Evolutionary conservation across 345 rosid genomes (phyloP).

Genomic region (Psidium guajava): DNA sequence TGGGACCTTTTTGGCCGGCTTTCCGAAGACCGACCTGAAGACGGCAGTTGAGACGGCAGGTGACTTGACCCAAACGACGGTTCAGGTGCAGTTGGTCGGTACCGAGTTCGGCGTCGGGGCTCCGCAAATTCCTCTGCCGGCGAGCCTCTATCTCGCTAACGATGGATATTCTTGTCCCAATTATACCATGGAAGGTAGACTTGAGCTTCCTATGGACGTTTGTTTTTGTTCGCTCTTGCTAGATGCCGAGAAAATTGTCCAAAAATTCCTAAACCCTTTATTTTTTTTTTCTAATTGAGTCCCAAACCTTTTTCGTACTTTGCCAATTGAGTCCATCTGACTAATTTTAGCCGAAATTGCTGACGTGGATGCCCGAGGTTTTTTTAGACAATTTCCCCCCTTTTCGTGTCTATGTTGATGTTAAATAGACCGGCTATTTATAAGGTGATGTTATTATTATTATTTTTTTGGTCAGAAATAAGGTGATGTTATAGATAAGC

Average conservation of each 20-base stretch:
- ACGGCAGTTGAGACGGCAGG: conserved; percentile 44
- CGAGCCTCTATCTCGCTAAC: conserved; percentile 18
- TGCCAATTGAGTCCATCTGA: too few species aligned
- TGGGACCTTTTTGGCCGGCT: conserved; percentile 30
- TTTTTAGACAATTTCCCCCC: background rate
- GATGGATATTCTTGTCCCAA: conserved; percentile 37
- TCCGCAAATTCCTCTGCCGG: conserved; percentile 22
- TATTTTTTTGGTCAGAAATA: too few species aligned
- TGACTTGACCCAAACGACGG: conserved; percentile 18
- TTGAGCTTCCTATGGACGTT: background rate
- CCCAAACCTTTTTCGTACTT: too few species aligned
- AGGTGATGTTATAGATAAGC: background rate
- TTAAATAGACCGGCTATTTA: background rate
- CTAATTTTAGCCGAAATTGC: too few species aligned
- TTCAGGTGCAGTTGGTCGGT: conserved; percentile 21
- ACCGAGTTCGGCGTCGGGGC: conserved; percentile 23
- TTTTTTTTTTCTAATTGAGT: too few species aligned
- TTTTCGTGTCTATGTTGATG: background rate
- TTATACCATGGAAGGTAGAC: background rate
- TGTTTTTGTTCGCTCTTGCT: background rate
- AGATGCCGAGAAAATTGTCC: too few species aligned
- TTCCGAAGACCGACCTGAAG: conserved; percentile 26
- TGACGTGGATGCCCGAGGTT: too few species aligned
- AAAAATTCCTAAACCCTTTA: too few species aligned
- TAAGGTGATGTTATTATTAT: background rate